These are phyloP conservation scores for Zygosaccharomyces sapae DNA, from an alignment of 1,139 yeast species.

Conservation along the genomic window DNA sequence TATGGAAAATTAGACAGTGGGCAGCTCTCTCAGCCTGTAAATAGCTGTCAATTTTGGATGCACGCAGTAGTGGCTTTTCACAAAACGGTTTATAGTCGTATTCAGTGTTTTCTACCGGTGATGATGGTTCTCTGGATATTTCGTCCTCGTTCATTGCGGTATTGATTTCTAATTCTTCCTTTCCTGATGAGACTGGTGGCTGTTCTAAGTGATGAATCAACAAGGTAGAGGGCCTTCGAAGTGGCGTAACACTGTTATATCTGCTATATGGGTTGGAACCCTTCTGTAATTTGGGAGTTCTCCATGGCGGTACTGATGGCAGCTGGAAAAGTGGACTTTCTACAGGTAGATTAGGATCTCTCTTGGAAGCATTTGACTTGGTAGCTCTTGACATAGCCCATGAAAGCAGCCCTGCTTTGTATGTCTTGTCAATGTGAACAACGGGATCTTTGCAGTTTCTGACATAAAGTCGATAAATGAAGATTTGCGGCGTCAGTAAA, in stretches of 20 bases:
- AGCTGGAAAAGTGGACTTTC: constrained; percentile 21
- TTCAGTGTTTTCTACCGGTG: constrained; percentile 8
- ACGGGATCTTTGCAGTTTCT: neutral
- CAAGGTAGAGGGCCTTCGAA: constrained; percentile 18
- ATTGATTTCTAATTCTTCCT: constrained; percentile 8
- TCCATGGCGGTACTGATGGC: constrained; percentile 33
- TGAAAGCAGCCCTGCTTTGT: neutral
- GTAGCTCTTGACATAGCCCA: constrained; percentile 2
- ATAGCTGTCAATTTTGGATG: constrained; percentile 23
- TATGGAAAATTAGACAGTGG: constrained; percentile 33
- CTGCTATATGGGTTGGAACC: constrained; percentile 1
- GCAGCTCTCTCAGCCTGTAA: constrained; percentile 29
- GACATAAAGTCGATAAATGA: neutral
- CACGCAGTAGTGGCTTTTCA: constrained; percentile 21
- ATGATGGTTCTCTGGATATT: neutral
- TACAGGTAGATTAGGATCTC: neutral
- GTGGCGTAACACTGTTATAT: constrained; percentile 22
- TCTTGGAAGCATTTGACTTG: neutral
- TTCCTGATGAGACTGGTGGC: constrained; percentile 9
- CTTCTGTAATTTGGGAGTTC: constrained; percentile 20
- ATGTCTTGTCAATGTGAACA: neutral
- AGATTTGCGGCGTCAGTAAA: constrained; percentile 3
- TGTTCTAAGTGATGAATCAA: constrained; percentile 13
- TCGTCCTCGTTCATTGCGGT: constrained; percentile 2
- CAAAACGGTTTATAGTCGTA: constrained; percentile 29